Base-by-base conservation (phyloP, 2,329 filamentous ascomycete species). In the Stemphylium vesicarium region DNA sequence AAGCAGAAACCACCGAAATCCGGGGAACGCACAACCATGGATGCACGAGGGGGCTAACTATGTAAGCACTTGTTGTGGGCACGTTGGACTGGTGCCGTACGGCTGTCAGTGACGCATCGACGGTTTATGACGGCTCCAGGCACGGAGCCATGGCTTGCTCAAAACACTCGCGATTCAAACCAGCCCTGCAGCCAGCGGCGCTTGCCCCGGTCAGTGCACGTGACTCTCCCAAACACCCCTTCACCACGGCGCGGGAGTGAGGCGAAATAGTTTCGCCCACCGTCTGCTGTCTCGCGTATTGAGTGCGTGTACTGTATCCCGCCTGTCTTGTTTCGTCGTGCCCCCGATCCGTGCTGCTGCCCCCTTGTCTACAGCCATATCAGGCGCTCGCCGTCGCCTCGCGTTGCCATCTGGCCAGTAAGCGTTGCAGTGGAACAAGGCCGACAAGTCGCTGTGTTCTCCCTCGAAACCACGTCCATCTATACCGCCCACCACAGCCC, bases 351-450 rank as follows among this genome's bases (percentile, higher is more conserved):
- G 38, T 51, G 52, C 36, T 53, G 50, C 40, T 20, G 43, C 36
- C 49, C 33, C 47, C 22, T 44, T 44, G 36, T 47, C 47, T 26
- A 39, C 48, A 31, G 20, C 54, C 50, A 59, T 38, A 65, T 69
- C 65, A 69, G 66, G 66, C 64, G 26, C 65, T 56, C 26, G 52
- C 52, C 52, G 40, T 49, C 55, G 43, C 41, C 44, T 51, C 59
- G 60, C 57, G 26, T 29, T 29, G 26, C 42, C 58, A 40, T 20
- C 47, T 60, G 60, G 67, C 66, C 68, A 70, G 59, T 65, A 55
- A 69, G 65, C 63, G 60, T 43, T 63, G 65, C 63, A 64, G 60
- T 51, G 62, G 58, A 59, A 62, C 61, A 69, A 66, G 64, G 63
- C 68, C 58, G 60, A 60, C 50, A 60, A 55, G 37, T 61, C 62